These are phyloP conservation scores for Dioszegia crocea DNA, from an alignment of 768 basidiomycete genomes.

Conservation along the genomic window DNA sequence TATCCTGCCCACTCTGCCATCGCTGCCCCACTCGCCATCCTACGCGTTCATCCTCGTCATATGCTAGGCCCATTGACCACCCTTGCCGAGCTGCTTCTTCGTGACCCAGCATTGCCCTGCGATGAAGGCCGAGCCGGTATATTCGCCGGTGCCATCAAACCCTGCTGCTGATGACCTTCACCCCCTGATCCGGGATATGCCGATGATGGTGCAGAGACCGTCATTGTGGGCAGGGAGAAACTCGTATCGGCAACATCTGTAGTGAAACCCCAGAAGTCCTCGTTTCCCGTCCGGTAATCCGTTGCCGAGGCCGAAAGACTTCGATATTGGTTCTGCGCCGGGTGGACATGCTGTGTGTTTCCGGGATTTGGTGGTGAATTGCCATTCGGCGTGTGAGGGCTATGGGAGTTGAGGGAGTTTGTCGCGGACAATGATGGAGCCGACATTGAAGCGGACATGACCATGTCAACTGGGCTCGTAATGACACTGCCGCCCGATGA, in stretches of 20 bases:
- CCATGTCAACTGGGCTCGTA: conserved; percentile 2
- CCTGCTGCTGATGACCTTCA: not conserved
- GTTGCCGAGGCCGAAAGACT: not conserved
- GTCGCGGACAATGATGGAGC: not conserved
- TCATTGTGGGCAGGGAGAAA: not conserved
- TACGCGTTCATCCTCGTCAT: not conserved
- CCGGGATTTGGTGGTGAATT: not conserved
- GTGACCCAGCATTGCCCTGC: not conserved
- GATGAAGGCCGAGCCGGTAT: not conserved
- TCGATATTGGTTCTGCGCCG: not conserved
- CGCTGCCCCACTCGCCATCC: too few species aligned
- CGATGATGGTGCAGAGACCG: conserved; percentile 1
- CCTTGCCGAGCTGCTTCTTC: not conserved
- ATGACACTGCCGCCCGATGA: not conserved
- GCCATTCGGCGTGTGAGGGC: not conserved
- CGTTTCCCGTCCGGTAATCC: not conserved
- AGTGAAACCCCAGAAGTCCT: not conserved
- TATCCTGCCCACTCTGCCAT: too few species aligned
- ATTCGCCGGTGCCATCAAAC: not conserved
- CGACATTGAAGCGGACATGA: not conserved
- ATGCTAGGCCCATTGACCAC: not conserved
- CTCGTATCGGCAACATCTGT: not conserved
- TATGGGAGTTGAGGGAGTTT: not conserved
- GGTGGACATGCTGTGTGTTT: not conserved
- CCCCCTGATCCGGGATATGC: not conserved